Evolutionary conservation across 208 protist genomes (phyloP), one percentile per base, ranked within the genome.

Genomic region (Naegleria lovaniensis): DNA sequence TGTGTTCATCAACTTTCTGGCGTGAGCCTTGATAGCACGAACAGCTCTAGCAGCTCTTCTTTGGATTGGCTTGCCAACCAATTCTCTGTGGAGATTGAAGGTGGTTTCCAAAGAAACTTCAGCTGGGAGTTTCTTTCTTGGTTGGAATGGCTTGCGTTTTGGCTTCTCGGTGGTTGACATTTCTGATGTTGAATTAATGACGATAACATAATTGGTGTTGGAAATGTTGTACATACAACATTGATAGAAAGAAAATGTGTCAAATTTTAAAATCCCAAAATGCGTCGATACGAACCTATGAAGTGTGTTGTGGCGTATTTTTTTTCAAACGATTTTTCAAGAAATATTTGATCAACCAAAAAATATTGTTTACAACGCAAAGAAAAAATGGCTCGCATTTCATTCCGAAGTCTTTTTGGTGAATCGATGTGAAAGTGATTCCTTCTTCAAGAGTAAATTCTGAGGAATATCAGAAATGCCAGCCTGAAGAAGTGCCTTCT

Each of bases 31-130:
- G 85, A 88, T 88, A 25, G 19, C 85, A 58, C 85, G 39, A 58
- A 88, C 43, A 58, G 41, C 39, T 58, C 39, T 88, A 25, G 39
- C n/a, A 39, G 85, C 39, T 88, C 85, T 88, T 48, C n/a, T 36
- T 11, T 88, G 9, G 9, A 52, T 58, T 85, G 40, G 83, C n/a
- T 48, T 85, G 41, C 40, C 40, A 85, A 43, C 29, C 16, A 79
- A 36, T 36, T 79, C 67, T 79, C 29, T 79, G 9, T 79, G 16
- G 29, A 79, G 16, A 36, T 79, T 79, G 67, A 79, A 79, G 25
- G 16, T 79, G 1, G 29, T 36, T 79, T 79, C 67, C 67, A 79
- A 36, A 7, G 67, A 11, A 79, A 79, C 67, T 79, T 79, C 67
- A 13, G 16, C 7, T 36, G 67, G 67, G 29, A 79, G 16, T 1